Percentiles rank a stretch among this genome's conserved stretches.
These are phyloP conservation scores for Corylus heterophylla DNA, from an alignment of 306 rosid species.

Conservation along the genomic window DNA sequence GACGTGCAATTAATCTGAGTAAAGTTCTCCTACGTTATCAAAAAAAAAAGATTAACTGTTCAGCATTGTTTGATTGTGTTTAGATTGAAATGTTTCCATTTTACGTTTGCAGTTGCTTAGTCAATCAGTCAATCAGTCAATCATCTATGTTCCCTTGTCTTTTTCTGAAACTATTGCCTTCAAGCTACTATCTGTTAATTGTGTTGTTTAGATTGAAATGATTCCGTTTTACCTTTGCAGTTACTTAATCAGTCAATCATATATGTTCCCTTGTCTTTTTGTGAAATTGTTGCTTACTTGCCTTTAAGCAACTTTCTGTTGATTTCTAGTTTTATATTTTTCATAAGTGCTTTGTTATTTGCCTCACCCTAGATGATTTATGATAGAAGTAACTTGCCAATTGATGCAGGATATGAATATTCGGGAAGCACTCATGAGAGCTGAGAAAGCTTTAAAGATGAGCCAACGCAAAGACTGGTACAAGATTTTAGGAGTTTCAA, in stretches of 20 bases:
- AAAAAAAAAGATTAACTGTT: neutral
- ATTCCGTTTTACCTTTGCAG: neutral
- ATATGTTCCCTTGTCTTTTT: neutral
- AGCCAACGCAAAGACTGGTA: constrained; percentile 98
- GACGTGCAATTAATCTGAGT: too few relatives aligned
- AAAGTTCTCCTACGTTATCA: too few relatives aligned
- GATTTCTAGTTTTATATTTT: neutral
- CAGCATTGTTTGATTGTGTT: neutral
- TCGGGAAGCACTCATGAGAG: constrained; percentile 80
- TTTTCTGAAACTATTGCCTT: neutral
- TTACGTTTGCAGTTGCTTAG: neutral
- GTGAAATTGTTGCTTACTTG: neutral
- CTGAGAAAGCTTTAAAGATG: constrained; percentile 93
- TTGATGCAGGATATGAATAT: constrained; percentile 81
- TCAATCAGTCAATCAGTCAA: neutral
- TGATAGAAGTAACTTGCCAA: constrained; percentile 22
- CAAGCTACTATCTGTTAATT: neutral
- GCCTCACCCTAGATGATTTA: neutral
- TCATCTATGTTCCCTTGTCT: neutral
- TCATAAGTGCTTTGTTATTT: constrained; percentile 1
- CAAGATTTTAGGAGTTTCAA: constrained; percentile 89
- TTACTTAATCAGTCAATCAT: neutral
- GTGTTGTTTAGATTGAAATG: neutral
- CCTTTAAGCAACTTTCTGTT: neutral
- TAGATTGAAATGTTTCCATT: neutral